Base-by-base conservation (phyloP, 176 grass and related monocot species). In the Eremochloa ophiuroides region DNA sequence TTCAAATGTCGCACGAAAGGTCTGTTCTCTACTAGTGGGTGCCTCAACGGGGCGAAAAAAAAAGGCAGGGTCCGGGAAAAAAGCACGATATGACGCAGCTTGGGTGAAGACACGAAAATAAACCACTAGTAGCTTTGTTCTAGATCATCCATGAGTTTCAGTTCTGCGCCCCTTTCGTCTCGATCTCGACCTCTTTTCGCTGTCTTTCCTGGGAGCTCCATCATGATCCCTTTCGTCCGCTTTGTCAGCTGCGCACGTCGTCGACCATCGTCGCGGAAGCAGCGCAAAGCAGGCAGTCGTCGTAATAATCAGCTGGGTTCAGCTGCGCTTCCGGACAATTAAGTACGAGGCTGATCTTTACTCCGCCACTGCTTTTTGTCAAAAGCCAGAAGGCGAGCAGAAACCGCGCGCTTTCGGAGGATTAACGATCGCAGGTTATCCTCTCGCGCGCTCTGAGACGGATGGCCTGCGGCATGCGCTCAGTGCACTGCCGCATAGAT, bases 371-470 rank as follows among this genome's bases (percentile, higher is more conserved):
- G n/a, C 4, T 67, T 83, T 83, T 83, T 56, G 22, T 37, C 59
- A 9, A 79, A 74, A 84, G 69, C 39, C 61, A 60, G 3, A 61
- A 68, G 79, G 38, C 17, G 46, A 50, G 74, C 65, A 73, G 80
- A 30, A 48, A 69, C 34, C 34, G 8, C 66, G 30, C 35, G 5
- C 66, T 78, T 78, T 74, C 23, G 13, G 26, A 62, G 55, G 34
- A 8, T 1, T 1, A 51, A 82, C 40, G 59, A 82, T 77, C 74
- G 42, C 44, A 71, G 55, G 9, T n/a, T 31, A 8, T 35, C 10
- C 9, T 33, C 64, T 33, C 64, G 51, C 22, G 10, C 39, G 39
- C 39, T 40, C 25, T 58, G 53, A 58, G 51, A 23, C 39, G 39
- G 39, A 40, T 40, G 3, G 8, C 39, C 39, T 40, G 39, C 39